Evolutionary conservation across 345 rosid species (phyloP).

Genomic region (Lepidium sativum): DNA sequence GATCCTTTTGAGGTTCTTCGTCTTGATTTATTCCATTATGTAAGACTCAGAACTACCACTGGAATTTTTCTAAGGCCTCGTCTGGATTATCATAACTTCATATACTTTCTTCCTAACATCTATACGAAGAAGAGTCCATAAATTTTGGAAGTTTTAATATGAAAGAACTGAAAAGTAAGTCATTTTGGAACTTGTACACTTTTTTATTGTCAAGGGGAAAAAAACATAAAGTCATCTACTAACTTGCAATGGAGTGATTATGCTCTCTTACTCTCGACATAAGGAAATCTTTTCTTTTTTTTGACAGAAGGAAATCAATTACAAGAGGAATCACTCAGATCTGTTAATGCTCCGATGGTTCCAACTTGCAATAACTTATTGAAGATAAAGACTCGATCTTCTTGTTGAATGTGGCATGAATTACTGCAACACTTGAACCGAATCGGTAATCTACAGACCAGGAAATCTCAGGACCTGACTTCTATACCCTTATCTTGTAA

Average conservation of each 20-base stretch:
- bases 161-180: background rate
- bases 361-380: background rate
- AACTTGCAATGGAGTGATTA: background rate
- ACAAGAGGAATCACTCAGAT: background rate
- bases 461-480: constrained; percentile 45
- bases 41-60: background rate
- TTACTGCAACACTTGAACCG: background rate
- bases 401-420: background rate
- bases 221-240: background rate
- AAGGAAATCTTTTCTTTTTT: too few relatives aligned
- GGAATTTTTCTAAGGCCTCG: background rate
- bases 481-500: constrained; percentile 57
- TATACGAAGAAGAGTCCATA: too few relatives aligned
- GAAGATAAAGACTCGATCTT: background rate
- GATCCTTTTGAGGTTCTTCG: background rate
- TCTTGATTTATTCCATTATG: background rate
- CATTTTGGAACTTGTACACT: background rate
- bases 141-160: background rate
- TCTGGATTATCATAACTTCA: background rate
- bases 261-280: background rate
- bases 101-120: background rate
- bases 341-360: background rate
- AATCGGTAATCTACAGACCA: background rate
- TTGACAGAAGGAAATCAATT: background rate
- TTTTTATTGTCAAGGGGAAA: background rate